Conservation (phyloP, 331 rosid species). For the Telfairia occidentalis region DNA sequence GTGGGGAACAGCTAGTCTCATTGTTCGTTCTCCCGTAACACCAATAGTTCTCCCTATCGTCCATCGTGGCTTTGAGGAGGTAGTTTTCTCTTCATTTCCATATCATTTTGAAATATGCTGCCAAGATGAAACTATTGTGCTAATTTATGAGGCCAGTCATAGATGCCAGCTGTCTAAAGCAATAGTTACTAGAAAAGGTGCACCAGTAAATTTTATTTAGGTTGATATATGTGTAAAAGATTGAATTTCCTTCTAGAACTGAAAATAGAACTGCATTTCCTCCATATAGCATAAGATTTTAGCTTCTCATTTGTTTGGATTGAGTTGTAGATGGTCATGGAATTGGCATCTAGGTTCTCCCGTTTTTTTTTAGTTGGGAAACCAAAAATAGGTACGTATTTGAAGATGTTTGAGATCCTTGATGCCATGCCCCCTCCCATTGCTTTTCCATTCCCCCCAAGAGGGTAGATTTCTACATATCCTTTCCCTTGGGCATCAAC, state of each 20-base stretch:
- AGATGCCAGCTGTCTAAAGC: not conserved
- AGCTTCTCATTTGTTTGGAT: not conserved
- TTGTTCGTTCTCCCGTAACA: conserved; percentile 63
- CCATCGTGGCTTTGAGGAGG: conserved; percentile 81
- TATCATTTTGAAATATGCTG: not conserved
- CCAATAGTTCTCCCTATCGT: conserved; percentile 77
- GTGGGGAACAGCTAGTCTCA: conserved; percentile 96
- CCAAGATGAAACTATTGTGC: not conserved
- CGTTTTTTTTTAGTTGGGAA: not conserved
- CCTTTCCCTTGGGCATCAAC: not conserved
- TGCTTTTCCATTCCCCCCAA: not conserved
- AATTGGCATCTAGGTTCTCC: not conserved
- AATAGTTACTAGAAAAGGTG: not conserved
- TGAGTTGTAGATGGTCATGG: not conserved
- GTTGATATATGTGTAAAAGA: not conserved
- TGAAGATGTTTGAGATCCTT: not conserved
- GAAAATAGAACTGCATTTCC: not conserved
- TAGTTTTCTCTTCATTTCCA: conserved; percentile 10
- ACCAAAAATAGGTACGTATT: not conserved
- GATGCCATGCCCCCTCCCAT: not conserved
- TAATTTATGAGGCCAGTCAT: not conserved
- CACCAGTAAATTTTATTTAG: not conserved
- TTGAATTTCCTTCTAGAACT: not conserved
- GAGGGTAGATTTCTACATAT: not conserved
- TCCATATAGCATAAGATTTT: not conserved